A percentile compares a stretch with the other conserved stretches of the same genome.
Conservation (phyloP, 2,329 filamentous ascomycete genomes). For the Ophiognomonia clavigignenti-juglandacearum region DNA sequence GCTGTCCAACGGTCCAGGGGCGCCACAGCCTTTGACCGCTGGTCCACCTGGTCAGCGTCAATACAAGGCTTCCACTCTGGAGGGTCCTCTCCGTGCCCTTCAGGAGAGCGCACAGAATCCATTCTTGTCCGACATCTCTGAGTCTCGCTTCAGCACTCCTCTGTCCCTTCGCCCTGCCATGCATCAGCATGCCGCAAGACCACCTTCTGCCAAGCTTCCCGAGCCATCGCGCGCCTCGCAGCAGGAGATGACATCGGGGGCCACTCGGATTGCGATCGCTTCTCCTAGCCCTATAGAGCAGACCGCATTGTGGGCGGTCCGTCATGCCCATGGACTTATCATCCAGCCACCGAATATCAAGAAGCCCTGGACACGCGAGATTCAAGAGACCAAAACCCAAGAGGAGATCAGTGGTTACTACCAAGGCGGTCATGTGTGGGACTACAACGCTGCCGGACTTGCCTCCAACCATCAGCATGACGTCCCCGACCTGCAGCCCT, state of each 20-base stretch:
- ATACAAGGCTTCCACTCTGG: slow-evolving; percentile 39
- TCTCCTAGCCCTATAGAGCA: background rate
- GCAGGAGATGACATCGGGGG: background rate
- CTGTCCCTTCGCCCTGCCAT: background rate
- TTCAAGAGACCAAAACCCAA: background rate
- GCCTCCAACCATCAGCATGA: slow-evolving; percentile 11
- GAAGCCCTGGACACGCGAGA: background rate
- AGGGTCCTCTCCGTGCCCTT: slow-evolving; percentile 31
- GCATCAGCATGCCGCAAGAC: background rate
- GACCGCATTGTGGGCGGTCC: background rate
- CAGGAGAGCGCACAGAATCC: slow-evolving; percentile 20
- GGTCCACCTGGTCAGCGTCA: slow-evolving; percentile 51
- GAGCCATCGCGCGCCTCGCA: background rate
- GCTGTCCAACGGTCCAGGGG: slow-evolving; percentile 32
- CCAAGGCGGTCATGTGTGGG: slow-evolving; percentile 25
- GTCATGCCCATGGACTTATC: background rate
- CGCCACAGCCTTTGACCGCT: slow-evolving; percentile 47
- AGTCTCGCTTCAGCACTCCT: background rate
- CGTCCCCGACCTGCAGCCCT: slow-evolving; percentile 22
- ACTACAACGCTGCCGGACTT: slow-evolving; percentile 21
- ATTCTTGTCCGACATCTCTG: background rate
- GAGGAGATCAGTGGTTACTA: slow-evolving; percentile 27
- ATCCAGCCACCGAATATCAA: background rate
- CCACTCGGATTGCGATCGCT: background rate
- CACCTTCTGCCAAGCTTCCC: background rate